Evolutionary conservation across 208 protist species (phyloP).

Genomic region (Endotrypanum monterogeii): DNA sequence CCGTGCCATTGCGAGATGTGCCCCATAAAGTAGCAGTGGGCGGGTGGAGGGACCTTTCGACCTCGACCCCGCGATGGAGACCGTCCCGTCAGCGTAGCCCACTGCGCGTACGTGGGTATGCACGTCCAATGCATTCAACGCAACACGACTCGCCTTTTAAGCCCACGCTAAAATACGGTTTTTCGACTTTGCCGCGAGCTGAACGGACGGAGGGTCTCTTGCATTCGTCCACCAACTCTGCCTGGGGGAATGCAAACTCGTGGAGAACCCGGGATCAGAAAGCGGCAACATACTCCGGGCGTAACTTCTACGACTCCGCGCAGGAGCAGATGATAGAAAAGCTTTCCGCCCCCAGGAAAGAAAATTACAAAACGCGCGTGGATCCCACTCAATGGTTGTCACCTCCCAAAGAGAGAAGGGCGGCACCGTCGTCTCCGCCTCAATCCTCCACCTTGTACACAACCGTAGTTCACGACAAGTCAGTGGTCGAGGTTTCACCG

Average conservation of each 20-base stretch:
- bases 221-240: background rate
- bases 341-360: background rate
- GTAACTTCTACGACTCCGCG: background rate
- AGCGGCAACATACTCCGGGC: background rate
- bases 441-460: background rate
- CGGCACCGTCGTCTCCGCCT: background rate
- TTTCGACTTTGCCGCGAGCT: background rate
- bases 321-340: constrained; percentile 18
- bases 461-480: background rate
- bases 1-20: background rate
- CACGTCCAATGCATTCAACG: background rate
- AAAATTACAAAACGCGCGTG: constrained; percentile 14
- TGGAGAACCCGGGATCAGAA: constrained; percentile 5
- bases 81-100: background rate
- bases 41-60: background rate
- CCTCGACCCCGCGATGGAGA: constrained; percentile 1
- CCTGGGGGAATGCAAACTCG: background rate
- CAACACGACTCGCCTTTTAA: constrained; percentile 9
- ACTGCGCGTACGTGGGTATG: constrained; percentile 3
- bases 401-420: no score
- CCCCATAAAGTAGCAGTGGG: background rate
- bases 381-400: background rate
- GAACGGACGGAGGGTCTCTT: background rate
- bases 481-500: constrained; percentile 28
- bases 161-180: constrained; percentile 15